Evolutionary conservation across 1,284 basidiomycete species (phyloP), one percentile per base, ranked within the genome.

Genomic region (Earliella scabrosa): DNA sequence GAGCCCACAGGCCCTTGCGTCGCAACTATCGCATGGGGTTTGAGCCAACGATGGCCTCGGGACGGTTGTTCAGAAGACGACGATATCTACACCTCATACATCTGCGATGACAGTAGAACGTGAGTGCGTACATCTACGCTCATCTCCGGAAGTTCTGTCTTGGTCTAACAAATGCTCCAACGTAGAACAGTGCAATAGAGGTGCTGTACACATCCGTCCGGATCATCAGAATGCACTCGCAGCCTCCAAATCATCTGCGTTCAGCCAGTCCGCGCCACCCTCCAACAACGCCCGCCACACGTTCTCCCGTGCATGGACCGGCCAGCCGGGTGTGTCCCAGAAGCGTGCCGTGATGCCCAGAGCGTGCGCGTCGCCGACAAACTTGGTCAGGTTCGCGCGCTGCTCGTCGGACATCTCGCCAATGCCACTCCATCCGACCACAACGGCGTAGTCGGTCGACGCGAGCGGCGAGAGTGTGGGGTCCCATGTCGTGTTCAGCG

Each of bases 291-390:
- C 70, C 51, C 63, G 67, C 80, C 80, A 82, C 4, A 82, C 68
- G 46, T 71, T 74, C 39, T 76, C 66, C 31, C 80, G 68, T 2
- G 80, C 79, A 56, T 60, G 55, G 24, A 81, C 75, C 4, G 81
- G 80, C 76, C 77, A 82, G 7, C 70, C 78, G 1, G 81, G 81
- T 3, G 80, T 81, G 62, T 82, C 78, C 79, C 79, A 83, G 59
- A 82, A 83, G 31, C 82, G 70, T 4, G 81, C 77, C 50, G 68
- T 71, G 47, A 83, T 78, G 8, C 80, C 79, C 23, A 72, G 59
- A 11, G 64, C 64, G 57, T 83, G 78, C 1, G 82, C 81, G 52
- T 77, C 73, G n/a, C 67, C 63, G 13, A 83, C 71, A 20, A 80
- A 72, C 40, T 62, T 68, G 20, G 69, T 73, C 40, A 77, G 68